Evolutionary conservation across 140 eudicot genomes (phyloP), one percentile per base, ranked within the genome.

Genomic region (Anethum foeniculum): DNA sequence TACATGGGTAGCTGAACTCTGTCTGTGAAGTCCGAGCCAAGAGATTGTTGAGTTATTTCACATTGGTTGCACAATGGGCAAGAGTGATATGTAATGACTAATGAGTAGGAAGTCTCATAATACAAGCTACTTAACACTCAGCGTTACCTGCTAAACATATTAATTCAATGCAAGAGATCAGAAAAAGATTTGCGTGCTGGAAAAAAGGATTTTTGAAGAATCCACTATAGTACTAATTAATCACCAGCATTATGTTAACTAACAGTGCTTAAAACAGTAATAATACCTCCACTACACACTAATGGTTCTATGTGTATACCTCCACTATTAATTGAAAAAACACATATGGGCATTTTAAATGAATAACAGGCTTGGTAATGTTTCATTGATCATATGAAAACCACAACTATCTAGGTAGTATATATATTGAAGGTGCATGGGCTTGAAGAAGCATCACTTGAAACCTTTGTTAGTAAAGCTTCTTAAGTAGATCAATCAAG

Each of bases 291-390:
- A 72, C 77, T 68, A 28, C 44, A 68, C 30, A 23, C 77, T 56
- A 77, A 51, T 83, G 85, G 84, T 69, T 54, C 67, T 54, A 83
- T 84, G 91, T 79, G 86, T 88, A 81, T 75, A 78, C 82, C 78
- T 83, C 91, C 87, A 88, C 91, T 85, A 5, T 23, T 16, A 72
- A 72, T 72, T 23, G 52, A 79, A 71, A 28, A 77, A 39, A 80
- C 30, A 44, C 30, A 79, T 39, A 72, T 38, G 49, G 52, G 3
- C 7, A 39, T 28, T 68, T 68, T 28, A 32, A 68, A 68, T 32
- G 32, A 68, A 11, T 12, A n/a, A 68, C 44, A 5, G 15, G 74
- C 10, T 32, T 30, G 43, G n/a, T 68, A 68, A 16, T 72, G 77
- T 36, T 38, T 11, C 49, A 41, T 18, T 72, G 34, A 72, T 41